A percentile compares a stretch with the other conserved stretches of the same genome.
phyloP scores from a whole-genome alignment of 306 rosid genomes.

The Trifolium repens region DNA sequence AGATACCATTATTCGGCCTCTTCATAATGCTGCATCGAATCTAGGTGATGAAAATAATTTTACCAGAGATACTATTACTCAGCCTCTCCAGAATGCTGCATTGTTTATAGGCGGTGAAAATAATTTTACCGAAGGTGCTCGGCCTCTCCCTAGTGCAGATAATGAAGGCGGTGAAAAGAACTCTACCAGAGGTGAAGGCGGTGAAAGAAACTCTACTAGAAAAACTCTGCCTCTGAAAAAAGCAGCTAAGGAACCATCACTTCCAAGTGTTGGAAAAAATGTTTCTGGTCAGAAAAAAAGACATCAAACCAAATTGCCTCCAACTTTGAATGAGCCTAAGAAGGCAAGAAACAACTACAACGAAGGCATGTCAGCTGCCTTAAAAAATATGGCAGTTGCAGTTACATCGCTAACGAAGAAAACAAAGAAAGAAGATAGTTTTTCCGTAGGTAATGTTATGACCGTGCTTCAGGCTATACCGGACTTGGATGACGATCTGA shows the following conservation, averaged over 20 bases:
- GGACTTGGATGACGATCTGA: slow-evolving; percentile 57
- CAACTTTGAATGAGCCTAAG: slow-evolving; percentile 39
- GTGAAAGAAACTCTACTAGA: slow-evolving; percentile 31
- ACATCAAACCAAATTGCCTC: slow-evolving; percentile 33
- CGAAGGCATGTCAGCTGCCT: slow-evolving; percentile 36
- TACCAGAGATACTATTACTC: slow-evolving; percentile 5
- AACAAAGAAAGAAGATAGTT: slow-evolving; percentile 54
- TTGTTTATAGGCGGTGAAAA: slow-evolving; percentile 25
- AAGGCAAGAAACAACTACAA: slow-evolving; percentile 42
- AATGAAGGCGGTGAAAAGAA: slow-evolving; percentile 1
- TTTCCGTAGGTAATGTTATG: slow-evolving; percentile 47
- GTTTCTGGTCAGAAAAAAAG: slow-evolving; percentile 41
- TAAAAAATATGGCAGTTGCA: slow-evolving; percentile 45
- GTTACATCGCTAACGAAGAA: slow-evolving; percentile 53
- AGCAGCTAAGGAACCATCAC: slow-evolving; percentile 21
- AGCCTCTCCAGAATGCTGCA: slow-evolving; percentile 10
- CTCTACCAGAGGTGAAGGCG: slow-evolving; percentile 12
- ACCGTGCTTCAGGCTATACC: slow-evolving; percentile 55
- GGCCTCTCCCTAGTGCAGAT: slow-evolving; percentile 6
- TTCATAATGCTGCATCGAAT: neutral
- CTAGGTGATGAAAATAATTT: slow-evolving; percentile 29
- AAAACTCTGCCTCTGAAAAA: slow-evolving; percentile 17
- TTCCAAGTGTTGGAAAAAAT: slow-evolving; percentile 33
- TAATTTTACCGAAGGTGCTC: slow-evolving; percentile 28
- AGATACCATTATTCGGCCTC: slow-evolving; percentile 12